These are phyloP conservation scores for Bacterosira constricta DNA, from an alignment of 108 stramenopile species.

Conservation along the genomic window DNA sequence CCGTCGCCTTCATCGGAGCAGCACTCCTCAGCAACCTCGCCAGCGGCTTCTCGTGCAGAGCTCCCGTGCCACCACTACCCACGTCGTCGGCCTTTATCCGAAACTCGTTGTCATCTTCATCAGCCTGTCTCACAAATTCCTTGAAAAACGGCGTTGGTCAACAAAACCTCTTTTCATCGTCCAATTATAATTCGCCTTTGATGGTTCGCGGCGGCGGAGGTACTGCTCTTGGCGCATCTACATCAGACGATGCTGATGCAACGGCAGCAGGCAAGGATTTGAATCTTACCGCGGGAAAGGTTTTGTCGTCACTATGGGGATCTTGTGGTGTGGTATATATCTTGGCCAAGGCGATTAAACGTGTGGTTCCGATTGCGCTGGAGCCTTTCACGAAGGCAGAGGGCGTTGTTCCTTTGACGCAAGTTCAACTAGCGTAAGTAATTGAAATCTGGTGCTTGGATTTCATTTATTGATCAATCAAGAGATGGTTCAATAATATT, in stretches of 20 bases:
- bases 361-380: constrained; percentile 91
- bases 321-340: constrained; percentile 85
- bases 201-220: constrained; percentile 21
- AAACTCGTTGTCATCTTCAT: background rate
- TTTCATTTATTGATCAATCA: constrained; percentile 5
- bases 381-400: constrained; percentile 73
- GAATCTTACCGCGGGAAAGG: constrained; percentile 31
- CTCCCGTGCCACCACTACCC: constrained; percentile 11
- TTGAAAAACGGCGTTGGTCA: background rate
- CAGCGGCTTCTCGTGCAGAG: constrained; percentile 35
- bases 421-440: constrained; percentile 74
- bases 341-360: constrained; percentile 83
- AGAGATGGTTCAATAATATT: no score
- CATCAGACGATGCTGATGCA: background rate
- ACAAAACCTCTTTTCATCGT: background rate
- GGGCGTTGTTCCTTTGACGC: constrained; percentile 54
- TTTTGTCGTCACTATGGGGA: constrained; percentile 81
- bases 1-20: constrained; percentile 23
- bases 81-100: background rate
- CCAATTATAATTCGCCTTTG: background rate
- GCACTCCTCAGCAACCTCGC: constrained; percentile 37
- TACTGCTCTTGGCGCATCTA: background rate
- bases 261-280: constrained; percentile 17
- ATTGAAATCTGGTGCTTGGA: constrained; percentile 38
- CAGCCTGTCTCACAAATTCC: background rate